Conservation (phyloP, 805 yeast genomes). For the Ogataea trehalophila region DNA sequence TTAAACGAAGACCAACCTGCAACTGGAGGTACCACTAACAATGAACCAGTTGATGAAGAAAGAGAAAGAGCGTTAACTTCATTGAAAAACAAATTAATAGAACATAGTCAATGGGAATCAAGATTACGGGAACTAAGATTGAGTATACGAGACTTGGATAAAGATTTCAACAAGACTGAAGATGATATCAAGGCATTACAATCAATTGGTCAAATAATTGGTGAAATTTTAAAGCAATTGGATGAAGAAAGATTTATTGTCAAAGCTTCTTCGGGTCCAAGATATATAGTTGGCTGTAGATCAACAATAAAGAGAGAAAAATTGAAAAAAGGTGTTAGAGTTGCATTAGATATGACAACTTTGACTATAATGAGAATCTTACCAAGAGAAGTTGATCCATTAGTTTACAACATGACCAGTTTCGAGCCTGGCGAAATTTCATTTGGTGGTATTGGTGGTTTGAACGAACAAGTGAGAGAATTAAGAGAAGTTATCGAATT, state of each 20-base stretch:
- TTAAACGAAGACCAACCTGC: slow-evolving; percentile 36
- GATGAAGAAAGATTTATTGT: slow-evolving; percentile 94
- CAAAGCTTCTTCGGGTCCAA: slow-evolving; percentile 94
- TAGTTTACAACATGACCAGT: slow-evolving; percentile 96
- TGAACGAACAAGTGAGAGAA: slow-evolving; percentile 92
- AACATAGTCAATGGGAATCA: slow-evolving; percentile 93
- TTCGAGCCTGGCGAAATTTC: slow-evolving; percentile 97
- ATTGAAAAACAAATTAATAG: slow-evolving; percentile 80
- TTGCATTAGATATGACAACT: slow-evolving; percentile 95
- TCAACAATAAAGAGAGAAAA: slow-evolving; percentile 81
- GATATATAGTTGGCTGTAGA: slow-evolving; percentile 96
- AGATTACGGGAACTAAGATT: slow-evolving; percentile 79
- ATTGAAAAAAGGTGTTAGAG: slow-evolving; percentile 90
- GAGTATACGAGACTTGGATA: slow-evolving; percentile 77
- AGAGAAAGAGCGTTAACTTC: slow-evolving; percentile 72
- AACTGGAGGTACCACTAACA: slow-evolving; percentile 2
- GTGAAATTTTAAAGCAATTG: slow-evolving; percentile 92
- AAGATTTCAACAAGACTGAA: slow-evolving; percentile 86
- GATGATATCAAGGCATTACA: slow-evolving; percentile 96
- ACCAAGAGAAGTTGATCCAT: slow-evolving; percentile 97
- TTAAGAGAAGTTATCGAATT: slow-evolving; percentile 95
- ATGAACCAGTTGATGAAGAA: slow-evolving; percentile 20
- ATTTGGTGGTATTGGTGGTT: slow-evolving; percentile 93
- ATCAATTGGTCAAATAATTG: slow-evolving; percentile 94
- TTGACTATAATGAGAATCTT: slow-evolving; percentile 94